Percentiles rank a stretch among this genome's conserved stretches.
These are phyloP conservation scores for Clausena lansium DNA, from an alignment of 345 rosid genomes.

Conservation along the genomic window DNA sequence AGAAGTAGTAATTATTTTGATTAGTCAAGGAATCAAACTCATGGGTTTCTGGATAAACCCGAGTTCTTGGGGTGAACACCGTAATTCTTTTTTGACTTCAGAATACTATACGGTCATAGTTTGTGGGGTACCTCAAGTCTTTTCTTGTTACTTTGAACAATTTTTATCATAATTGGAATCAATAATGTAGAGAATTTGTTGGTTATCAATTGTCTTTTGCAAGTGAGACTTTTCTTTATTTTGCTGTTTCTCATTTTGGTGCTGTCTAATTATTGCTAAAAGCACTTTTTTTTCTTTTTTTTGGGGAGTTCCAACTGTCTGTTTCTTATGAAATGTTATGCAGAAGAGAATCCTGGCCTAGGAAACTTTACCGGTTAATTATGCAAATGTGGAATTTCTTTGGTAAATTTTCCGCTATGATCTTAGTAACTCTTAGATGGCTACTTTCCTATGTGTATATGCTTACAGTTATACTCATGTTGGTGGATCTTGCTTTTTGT, in stretches of 20 bases:
- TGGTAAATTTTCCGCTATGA: not conserved
- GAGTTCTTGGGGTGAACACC: not conserved
- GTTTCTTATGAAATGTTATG: not conserved
- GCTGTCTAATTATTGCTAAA: conserved; percentile 6
- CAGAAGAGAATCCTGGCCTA: conserved; percentile 2
- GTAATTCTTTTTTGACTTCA: not conserved
- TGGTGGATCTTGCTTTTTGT: not conserved
- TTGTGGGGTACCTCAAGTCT: not conserved
- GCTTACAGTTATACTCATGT: not conserved
- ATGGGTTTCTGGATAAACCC: not conserved
- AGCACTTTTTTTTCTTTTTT: not conserved
- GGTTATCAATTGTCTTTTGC: conserved; percentile 8
- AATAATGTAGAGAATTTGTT: not conserved
- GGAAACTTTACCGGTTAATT: not conserved
- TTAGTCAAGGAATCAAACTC: conserved; percentile 1
- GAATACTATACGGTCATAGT: not conserved
- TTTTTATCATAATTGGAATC: not conserved
- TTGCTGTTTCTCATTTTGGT: conserved; percentile 1
- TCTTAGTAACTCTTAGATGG: not conserved
- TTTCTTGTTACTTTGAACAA: not conserved
- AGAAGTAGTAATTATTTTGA: not conserved
- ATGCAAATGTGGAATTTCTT: not conserved
- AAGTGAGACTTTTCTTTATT: not conserved
- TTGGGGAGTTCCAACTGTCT: not conserved
- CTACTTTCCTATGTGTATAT: not conserved